phyloP scores from a whole-genome alignment of 1,139 yeast genomes.

The Protomyces inundatus region DNA sequence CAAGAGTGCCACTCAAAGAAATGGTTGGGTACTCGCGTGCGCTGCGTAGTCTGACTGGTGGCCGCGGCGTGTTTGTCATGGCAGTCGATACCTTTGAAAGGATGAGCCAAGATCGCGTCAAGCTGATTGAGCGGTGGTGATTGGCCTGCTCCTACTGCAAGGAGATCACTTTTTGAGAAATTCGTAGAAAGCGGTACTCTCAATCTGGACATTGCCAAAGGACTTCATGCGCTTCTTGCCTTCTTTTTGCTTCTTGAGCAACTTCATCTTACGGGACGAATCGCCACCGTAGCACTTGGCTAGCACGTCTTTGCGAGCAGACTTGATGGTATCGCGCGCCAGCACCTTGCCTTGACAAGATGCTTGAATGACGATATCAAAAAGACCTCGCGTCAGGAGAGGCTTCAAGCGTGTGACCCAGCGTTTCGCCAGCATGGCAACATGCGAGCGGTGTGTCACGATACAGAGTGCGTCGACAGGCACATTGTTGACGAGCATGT shows the following conservation, averaged over 20 bases:
- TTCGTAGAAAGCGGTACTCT: constrained; percentile 19
- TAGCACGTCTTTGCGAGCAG: constrained; percentile 86
- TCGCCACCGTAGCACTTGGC: constrained; percentile 88
- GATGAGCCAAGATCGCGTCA: constrained; percentile 39
- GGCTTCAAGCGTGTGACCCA: constrained; percentile 80
- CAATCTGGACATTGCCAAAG: constrained; percentile 56
- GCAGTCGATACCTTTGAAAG: constrained; percentile 66
- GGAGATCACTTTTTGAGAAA: constrained; percentile 2
- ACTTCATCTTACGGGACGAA: constrained; percentile 79
- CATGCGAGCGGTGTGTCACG: constrained; percentile 77
- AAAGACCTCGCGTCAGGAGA: constrained; percentile 71
- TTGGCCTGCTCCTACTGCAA: neutral
- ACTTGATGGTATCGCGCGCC: constrained; percentile 90
- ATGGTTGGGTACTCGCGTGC: constrained; percentile 84
- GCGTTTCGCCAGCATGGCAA: constrained; percentile 65
- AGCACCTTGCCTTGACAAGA: constrained; percentile 73
- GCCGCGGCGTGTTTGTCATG: constrained; percentile 82
- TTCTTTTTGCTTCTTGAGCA: constrained; percentile 82
- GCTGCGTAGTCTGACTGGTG: constrained; percentile 79
- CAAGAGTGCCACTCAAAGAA: constrained; percentile 77
- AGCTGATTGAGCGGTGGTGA: neutral
- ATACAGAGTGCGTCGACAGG: constrained; percentile 91
- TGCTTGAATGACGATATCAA: constrained; percentile 91
- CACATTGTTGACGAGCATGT: constrained; percentile 79
- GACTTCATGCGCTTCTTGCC: constrained; percentile 84